Base-by-base conservation (phyloP, 495 filamentous ascomycete species). In the Usnea hakonensis region DNA sequence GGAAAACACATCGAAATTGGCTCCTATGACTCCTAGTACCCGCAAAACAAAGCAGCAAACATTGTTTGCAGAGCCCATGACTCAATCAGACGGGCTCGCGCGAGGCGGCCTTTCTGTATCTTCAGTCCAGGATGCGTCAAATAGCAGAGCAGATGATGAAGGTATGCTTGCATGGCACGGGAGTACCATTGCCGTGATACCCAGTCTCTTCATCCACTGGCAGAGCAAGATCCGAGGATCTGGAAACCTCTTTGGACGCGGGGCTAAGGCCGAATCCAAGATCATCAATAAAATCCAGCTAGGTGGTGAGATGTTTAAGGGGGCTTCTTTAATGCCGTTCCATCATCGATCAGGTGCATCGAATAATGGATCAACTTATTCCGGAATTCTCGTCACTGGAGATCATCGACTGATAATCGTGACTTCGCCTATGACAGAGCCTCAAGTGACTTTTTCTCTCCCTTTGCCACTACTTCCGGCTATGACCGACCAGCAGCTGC, bases 11-110 rank as follows among this genome's bases (percentile, higher is more conserved):
- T 76, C 83, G 7, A 84, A 79, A 64, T 86, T 95, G 56, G 87
- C 85, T 2, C 91, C 90, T 0, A 89, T 91, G 87, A 95, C 91
- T 8, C 91, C 91, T 3, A 85, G 89, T 38, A 90, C 91, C 3
- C 80, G 90, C 57, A 85, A 85, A 17, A 65, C 79, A 2, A 79
- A 78, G 21, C 77, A 86, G 67, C 81, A 84, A 58, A 75, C 72
- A 1, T 71, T 87, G 9, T 79, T 87, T 57, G 78, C 76, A 52
- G 81, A 80, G 16, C 68, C 72, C 7, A 54, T 67, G 5, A 64
- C 67, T 57, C 71, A 58, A 16, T 57, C 62, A 19, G 61, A 72
- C 21, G 74, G 63, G 38, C 72, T 72, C 5, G 78, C 75, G 0
- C 65, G 79, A 69, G 91, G 91, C 32, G 84, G 87, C 30, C 85